phyloP scores from a whole-genome alignment of 805 yeast species.

The Pichia kluyveri region DNA sequence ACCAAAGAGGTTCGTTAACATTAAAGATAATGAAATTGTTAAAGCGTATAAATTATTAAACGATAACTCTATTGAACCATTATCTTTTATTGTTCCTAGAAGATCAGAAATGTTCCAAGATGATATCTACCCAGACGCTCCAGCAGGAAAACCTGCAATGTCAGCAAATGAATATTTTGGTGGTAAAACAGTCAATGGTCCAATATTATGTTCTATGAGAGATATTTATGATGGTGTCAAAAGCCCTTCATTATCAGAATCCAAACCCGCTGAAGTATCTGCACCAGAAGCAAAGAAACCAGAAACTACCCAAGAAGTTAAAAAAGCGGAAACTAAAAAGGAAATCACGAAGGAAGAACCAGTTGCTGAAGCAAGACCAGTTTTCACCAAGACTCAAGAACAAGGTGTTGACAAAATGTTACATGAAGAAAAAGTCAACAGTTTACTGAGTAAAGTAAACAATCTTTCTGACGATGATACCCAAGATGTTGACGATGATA shows the following conservation, averaged over 20 bases:
- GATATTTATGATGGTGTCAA: slow-evolving; percentile 69
- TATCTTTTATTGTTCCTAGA: slow-evolving; percentile 90
- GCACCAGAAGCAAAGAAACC: too few relatives aligned
- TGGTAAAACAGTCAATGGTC: slow-evolving; percentile 79
- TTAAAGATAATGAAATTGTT: slow-evolving; percentile 77
- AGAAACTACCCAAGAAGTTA: not conserved
- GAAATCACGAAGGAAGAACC: not conserved
- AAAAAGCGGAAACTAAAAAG: not conserved
- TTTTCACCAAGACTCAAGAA: slow-evolving; percentile 22
- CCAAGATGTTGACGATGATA: slow-evolving; percentile 20
- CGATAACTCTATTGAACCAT: slow-evolving; percentile 79
- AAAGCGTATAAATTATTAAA: slow-evolving; percentile 80
- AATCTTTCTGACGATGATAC: slow-evolving; percentile 32
- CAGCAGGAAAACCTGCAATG: slow-evolving; percentile 70
- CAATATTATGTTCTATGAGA: slow-evolving; percentile 67
- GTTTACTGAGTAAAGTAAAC: slow-evolving; percentile 37
- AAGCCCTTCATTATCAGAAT: slow-evolving; percentile 39
- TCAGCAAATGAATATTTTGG: slow-evolving; percentile 69
- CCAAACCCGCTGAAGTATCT: slow-evolving; percentile 21
- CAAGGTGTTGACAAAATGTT: slow-evolving; percentile 40
- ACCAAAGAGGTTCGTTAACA: slow-evolving; percentile 73
- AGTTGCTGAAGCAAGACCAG: slow-evolving; percentile 8
- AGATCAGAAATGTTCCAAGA: slow-evolving; percentile 87
- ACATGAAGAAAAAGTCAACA: slow-evolving; percentile 37
- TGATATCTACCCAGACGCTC: slow-evolving; percentile 89